A percentile compares a stretch with the other conserved stretches of the same genome.
These are phyloP conservation scores for Coemansia biformis DNA, from an alignment of 192 early-diverging fungal genomes.

Conservation along the genomic window DNA sequence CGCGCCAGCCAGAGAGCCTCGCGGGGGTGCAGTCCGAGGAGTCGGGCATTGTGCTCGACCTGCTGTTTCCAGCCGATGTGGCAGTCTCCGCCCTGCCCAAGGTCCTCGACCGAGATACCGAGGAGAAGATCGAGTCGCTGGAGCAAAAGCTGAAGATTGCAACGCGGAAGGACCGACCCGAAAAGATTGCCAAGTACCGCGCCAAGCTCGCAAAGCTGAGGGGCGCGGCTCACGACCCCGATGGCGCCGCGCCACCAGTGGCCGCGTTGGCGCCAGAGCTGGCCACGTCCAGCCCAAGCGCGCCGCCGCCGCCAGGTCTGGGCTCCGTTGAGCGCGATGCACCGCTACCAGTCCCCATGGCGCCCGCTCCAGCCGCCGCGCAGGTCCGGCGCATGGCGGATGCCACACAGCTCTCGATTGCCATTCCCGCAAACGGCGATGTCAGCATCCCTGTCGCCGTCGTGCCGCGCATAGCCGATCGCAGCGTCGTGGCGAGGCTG, in stretches of 20 bases:
- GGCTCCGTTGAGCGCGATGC: too few relatives aligned
- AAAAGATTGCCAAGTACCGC: slow-evolving; percentile 80
- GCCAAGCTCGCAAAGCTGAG: slow-evolving; percentile 71
- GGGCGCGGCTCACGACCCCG: background rate
- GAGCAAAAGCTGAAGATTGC: slow-evolving; percentile 99
- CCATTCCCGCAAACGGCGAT: slow-evolving; percentile 21
- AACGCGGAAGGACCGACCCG: slow-evolving; percentile 74
- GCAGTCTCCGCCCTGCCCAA: slow-evolving; percentile 1
- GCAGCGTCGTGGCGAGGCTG: background rate
- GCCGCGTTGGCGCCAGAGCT: background rate
- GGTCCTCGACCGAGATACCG: slow-evolving; percentile 53
- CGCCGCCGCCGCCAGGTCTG: background rate
- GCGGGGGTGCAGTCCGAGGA: background rate
- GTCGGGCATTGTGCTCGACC: slow-evolving; percentile 11
- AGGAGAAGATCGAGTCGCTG: slow-evolving; percentile 92
- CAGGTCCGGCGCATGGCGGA: slow-evolving; percentile 26
- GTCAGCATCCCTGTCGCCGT: slow-evolving; percentile 36
- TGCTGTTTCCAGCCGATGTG: slow-evolving; percentile 27
- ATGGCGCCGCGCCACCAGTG: background rate
- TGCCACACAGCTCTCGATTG: slow-evolving; percentile 27
- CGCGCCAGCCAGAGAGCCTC: background rate
- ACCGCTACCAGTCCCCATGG: too few relatives aligned
- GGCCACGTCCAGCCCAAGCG: too few relatives aligned
- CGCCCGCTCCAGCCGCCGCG: background rate
- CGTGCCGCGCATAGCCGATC: slow-evolving; percentile 3